phyloP scores from a whole-genome alignment of 805 yeast genomes.

The Yamadazyma tumulicola region DNA sequence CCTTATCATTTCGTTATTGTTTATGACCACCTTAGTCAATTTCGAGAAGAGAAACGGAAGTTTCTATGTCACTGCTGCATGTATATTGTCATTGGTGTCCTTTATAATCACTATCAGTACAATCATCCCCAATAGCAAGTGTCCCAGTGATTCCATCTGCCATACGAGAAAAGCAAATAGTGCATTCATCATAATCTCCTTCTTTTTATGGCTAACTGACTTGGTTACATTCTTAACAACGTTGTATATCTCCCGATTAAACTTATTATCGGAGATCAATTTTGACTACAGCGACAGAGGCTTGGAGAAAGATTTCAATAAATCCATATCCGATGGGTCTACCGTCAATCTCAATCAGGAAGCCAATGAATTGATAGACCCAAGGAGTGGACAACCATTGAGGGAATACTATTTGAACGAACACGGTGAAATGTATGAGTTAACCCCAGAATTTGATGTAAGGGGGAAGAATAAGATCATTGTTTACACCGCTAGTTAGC shows the following conservation, averaged over 20 bases:
- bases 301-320: conserved; percentile 13
- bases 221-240: conserved; percentile 38
- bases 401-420: conserved; percentile 27
- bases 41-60: conserved; percentile 40
- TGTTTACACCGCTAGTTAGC: conserved; percentile 29
- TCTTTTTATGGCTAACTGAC: conserved; percentile 36
- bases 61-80: conserved; percentile 34
- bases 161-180: conserved; percentile 31
- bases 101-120: conserved; percentile 27
- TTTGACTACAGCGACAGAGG: conserved; percentile 27
- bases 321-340: conserved; percentile 7
- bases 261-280: conserved; percentile 28
- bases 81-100: conserved; percentile 32
- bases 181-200: conserved; percentile 34
- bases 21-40: conserved; percentile 33
- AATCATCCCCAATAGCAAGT: conserved; percentile 23
- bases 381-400: conserved; percentile 17
- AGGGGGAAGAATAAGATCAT: conserved; percentile 23
- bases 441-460: conserved; percentile 18
- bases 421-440: conserved; percentile 28
- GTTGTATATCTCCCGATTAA: conserved; percentile 33
- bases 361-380: conserved; percentile 7
- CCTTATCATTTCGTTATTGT: conserved; percentile 29
- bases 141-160: conserved; percentile 20
- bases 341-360: conserved; percentile 6